Evolutionary conservation across 345 rosid species (phyloP).

Genomic region (Lenwebbia sp.): DNA sequence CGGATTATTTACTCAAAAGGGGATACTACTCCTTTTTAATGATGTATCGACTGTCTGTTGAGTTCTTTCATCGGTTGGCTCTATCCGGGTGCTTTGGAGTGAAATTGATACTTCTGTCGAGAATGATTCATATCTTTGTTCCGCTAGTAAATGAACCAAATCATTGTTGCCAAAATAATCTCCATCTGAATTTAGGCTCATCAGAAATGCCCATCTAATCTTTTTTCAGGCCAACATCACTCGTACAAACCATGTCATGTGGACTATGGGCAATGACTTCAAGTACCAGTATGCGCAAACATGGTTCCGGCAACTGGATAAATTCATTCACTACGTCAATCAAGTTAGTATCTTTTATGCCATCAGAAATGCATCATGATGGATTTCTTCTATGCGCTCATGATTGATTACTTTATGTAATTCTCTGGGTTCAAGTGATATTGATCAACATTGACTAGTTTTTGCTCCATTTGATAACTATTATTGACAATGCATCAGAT

Average conservation of each 20-base stretch:
- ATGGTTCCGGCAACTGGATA: slow-evolving; percentile 95
- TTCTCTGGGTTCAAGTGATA: not conserved
- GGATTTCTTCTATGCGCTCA: not conserved
- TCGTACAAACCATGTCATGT: slow-evolving; percentile 83
- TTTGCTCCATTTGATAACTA: not conserved
- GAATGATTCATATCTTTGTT: not conserved
- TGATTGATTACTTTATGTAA: not conserved
- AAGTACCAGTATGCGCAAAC: slow-evolving; percentile 86
- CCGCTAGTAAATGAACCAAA: not conserved
- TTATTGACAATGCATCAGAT: not conserved
- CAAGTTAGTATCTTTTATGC: slow-evolving; percentile 33
- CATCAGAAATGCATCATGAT: not conserved
- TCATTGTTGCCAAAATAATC: not conserved
- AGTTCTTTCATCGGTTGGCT: not conserved
- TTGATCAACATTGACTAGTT: not conserved
- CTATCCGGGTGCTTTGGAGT: not conserved
- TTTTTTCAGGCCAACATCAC: slow-evolving; percentile 83
- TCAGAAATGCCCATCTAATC: not conserved
- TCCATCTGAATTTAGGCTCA: not conserved
- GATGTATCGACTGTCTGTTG: not conserved
- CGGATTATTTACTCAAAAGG: not conserved
- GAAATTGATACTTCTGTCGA: not conserved
- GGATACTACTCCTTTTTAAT: not conserved
- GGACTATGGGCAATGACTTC: slow-evolving; percentile 97
- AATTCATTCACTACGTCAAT: slow-evolving; percentile 89